Conservation (phyloP, 306 rosid genomes). For the Trichosanthes truncata region DNA sequence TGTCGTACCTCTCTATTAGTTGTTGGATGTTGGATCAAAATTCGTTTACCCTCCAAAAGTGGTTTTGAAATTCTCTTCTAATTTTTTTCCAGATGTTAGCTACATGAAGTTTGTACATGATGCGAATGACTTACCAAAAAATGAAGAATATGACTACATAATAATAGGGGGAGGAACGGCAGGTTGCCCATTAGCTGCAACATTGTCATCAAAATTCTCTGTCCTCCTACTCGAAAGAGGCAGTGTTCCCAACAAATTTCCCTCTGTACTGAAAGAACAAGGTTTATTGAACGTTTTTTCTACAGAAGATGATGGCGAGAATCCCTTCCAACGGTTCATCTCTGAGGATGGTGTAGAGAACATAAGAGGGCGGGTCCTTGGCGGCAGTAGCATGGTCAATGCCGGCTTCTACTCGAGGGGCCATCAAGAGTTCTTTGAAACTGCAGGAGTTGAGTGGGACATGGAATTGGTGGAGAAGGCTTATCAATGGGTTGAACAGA, state of each 20-base stretch:
- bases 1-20: too few species aligned
- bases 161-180: constrained; percentile 29
- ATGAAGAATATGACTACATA: constrained; percentile 22
- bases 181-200: constrained; percentile 28
- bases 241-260: background rate
- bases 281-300: background rate
- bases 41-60: too few species aligned
- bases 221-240: constrained; percentile 27
- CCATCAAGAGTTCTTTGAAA: background rate
- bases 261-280: background rate
- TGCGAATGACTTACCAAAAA: background rate
- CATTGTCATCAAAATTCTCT: constrained; percentile 14
- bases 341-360: constrained; percentile 19
- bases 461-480: constrained; percentile 7
- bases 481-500: constrained; percentile 17
- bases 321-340: background rate
- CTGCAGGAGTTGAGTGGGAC: constrained; percentile 15
- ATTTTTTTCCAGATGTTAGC: constrained; percentile 7
- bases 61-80: too few species aligned
- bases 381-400: constrained; percentile 20
- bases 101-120: constrained; percentile 15
- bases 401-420: constrained; percentile 12
- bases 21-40: too few species aligned
- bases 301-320: background rate
- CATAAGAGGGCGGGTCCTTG: constrained; percentile 18